Evolutionary conservation across 2,329 filamentous ascomycete genomes (phyloP).

Genomic region (Cadophora sp.): DNA sequence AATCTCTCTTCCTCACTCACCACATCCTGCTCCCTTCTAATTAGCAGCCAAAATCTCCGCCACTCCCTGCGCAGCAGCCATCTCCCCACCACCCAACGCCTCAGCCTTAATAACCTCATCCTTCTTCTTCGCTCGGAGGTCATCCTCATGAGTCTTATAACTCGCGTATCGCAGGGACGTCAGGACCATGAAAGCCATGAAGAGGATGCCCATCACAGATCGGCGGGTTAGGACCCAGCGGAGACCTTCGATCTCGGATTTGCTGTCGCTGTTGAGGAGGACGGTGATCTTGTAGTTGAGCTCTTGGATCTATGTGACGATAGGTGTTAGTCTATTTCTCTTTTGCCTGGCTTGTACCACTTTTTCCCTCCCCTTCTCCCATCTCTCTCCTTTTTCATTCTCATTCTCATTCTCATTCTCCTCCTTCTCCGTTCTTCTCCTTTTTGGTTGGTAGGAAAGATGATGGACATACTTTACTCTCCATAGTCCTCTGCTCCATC

Average conservation of each 20-base stretch:
- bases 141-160: conserved; percentile 51
- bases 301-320: conserved; percentile 74
- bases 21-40: conserved; percentile 42
- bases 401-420: too few species aligned
- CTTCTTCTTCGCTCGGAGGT: conserved; percentile 41
- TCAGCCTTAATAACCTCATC: conserved; percentile 50
- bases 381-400: too few species aligned
- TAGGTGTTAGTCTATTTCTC: conserved; percentile 2
- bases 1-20: neutral
- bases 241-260: conserved; percentile 89
- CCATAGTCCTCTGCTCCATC: conserved; percentile 84
- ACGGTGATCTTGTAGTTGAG: conserved; percentile 97
- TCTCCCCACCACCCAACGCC: conserved; percentile 38
- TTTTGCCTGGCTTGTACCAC: too few species aligned
- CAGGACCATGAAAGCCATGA: conserved; percentile 68
- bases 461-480: conserved; percentile 70
- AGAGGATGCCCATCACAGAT: conserved; percentile 68
- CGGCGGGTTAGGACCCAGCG: conserved; percentile 81
- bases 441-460: neutral
- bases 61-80: conserved; percentile 56
- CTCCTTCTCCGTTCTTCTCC: too few species aligned
- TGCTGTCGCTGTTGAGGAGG: conserved; percentile 84
- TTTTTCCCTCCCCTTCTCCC: too few species aligned
- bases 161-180: conserved; percentile 66
- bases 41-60: conserved; percentile 65